phyloP scores from a whole-genome alignment of 2,329 filamentous ascomycete species.

The Claviceps pusilla region DNA sequence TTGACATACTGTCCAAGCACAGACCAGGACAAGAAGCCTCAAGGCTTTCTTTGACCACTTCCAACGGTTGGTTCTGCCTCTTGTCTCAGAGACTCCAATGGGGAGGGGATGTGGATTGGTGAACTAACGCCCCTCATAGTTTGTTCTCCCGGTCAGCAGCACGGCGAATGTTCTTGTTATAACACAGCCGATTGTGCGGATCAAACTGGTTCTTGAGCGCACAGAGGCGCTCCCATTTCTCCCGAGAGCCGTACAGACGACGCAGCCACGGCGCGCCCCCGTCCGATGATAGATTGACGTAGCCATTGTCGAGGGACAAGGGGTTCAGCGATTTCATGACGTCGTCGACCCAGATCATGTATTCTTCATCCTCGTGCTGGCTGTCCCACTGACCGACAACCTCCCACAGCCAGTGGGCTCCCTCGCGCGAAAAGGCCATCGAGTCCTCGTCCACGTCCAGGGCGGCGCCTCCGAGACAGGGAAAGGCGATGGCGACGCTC shows the following conservation, averaged over 20 bases:
- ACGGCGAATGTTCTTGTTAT: neutral
- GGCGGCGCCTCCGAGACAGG: neutral
- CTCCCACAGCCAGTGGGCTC: neutral
- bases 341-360: neutral
- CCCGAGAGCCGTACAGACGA: neutral
- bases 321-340: neutral
- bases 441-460: neutral
- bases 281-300: neutral
- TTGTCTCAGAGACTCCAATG: no score
- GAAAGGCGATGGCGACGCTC: neutral
- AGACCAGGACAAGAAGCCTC: no score
- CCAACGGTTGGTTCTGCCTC: no score
- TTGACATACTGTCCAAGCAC: no score
- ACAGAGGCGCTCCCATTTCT: constrained; percentile 1
- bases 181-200: neutral
- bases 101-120: no score
- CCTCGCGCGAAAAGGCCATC: neutral
- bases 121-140: no score
- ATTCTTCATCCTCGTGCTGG: neutral
- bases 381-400: neutral
- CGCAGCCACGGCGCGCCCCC: constrained; percentile 1
- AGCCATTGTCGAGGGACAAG: neutral
- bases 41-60: no score
- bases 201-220: neutral
- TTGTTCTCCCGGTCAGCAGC: neutral